A percentile compares a stretch with the other conserved stretches of the same genome.
These are phyloP conservation scores for Penicillium corylophilum DNA, from an alignment of 2,329 filamentous ascomycete species.

Conservation along the genomic window DNA sequence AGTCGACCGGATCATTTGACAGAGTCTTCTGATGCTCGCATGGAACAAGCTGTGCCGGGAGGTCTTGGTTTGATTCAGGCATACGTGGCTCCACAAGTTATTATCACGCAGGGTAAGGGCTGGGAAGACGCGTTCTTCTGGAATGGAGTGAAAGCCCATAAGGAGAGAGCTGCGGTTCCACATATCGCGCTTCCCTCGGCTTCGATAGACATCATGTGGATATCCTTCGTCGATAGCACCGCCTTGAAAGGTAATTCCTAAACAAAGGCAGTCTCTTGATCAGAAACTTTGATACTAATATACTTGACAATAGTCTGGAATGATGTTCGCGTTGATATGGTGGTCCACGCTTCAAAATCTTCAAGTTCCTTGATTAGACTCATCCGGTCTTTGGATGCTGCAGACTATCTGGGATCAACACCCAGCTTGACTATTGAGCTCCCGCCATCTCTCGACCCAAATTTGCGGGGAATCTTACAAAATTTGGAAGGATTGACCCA, in stretches of 20 bases:
- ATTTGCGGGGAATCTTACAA: conserved; percentile 62
- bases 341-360: conserved; percentile 72
- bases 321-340: conserved; percentile 72
- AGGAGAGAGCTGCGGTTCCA: conserved; percentile 54
- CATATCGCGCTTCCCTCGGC: conserved; percentile 72
- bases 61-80: conserved; percentile 70
- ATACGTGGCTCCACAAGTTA: conserved; percentile 74
- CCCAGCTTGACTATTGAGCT: conserved; percentile 85
- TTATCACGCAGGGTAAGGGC: conserved; percentile 67
- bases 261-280: neutral
- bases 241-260: conserved; percentile 61
- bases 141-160: conserved; percentile 57
- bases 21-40: conserved; percentile 67
- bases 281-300: neutral
- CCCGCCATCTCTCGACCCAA: conserved; percentile 66
- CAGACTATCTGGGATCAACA: conserved; percentile 69
- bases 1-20: conserved; percentile 72
- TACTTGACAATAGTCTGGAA: conserved; percentile 67
- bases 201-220: conserved; percentile 67
- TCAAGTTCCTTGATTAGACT: conserved; percentile 75
- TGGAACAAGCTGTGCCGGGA: conserved; percentile 62
- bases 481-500: conserved; percentile 67
- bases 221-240: conserved; percentile 71
- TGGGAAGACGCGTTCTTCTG: conserved; percentile 70
- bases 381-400: conserved; percentile 69